These are phyloP conservation scores for Ceratocystis huliohia DNA, from an alignment of 2,329 filamentous ascomycete genomes.

Conservation along the genomic window DNA sequence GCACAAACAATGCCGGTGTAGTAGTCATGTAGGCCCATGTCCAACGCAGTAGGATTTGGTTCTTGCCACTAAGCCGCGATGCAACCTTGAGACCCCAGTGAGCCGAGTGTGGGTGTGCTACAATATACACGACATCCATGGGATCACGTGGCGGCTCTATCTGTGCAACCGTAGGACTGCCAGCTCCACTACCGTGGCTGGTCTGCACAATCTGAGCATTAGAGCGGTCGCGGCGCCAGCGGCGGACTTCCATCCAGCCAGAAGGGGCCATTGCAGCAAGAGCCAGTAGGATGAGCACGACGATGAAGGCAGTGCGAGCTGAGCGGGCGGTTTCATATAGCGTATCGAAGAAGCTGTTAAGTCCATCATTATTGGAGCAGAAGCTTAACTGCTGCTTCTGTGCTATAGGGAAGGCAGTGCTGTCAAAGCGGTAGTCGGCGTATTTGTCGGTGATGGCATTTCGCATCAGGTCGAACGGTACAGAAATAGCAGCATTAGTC, in stretches of 20 bases:
- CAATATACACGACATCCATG: conserved; percentile 80
- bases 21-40: conserved; percentile 79
- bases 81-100: conserved; percentile 58
- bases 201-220: conserved; percentile 51
- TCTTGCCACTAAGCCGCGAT: conserved; percentile 45
- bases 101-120: conserved; percentile 66
- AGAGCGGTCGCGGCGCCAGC: conserved; percentile 61
- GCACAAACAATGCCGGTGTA: conserved; percentile 68
- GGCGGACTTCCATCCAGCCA: conserved; percentile 65
- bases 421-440: conserved; percentile 64
- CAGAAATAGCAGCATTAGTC: conserved; percentile 58
- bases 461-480: conserved; percentile 73
- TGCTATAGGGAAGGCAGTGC: conserved; percentile 66
- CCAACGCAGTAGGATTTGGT: conserved; percentile 68
- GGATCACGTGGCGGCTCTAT: conserved; percentile 42
- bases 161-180: not conserved
- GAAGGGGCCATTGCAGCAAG: conserved; percentile 63
- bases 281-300: conserved; percentile 58
- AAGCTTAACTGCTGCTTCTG: conserved; percentile 72
- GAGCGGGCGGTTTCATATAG: conserved; percentile 54
- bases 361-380: conserved; percentile 71
- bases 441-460: conserved; percentile 57
- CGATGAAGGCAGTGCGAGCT: conserved; percentile 63
- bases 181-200: not conserved
- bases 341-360: conserved; percentile 70